phyloP scores from a whole-genome alignment of 1,284 basidiomycete genomes.

The Schizophyllum amplum region DNA sequence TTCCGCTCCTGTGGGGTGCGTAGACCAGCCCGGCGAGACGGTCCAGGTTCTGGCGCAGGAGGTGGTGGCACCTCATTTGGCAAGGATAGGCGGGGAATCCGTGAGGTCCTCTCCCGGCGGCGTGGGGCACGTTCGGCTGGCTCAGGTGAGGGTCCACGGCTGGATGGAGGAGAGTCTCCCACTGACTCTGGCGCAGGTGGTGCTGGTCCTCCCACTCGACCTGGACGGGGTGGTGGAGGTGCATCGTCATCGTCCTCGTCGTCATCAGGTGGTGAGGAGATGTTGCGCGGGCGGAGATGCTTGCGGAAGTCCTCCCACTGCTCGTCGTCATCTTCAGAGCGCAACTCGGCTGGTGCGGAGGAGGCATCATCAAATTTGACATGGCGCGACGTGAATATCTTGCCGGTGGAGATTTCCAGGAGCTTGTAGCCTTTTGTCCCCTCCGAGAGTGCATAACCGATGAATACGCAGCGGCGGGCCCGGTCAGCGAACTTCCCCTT shows the following conservation, averaged over 20 bases:
- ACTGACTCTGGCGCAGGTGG: background rate
- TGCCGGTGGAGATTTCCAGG: constrained; percentile 9
- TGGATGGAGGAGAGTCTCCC: background rate
- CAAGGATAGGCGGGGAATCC: too few relatives aligned
- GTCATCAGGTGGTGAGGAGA: background rate
- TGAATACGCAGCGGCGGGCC: background rate
- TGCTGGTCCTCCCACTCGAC: too few relatives aligned
- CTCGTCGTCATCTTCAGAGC: background rate
- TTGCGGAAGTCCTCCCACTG: constrained; percentile 6
- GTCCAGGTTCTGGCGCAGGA: too few relatives aligned
- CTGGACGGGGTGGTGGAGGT: too few relatives aligned
- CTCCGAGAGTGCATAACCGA: constrained; percentile 1
- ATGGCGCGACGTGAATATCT: constrained; percentile 13
- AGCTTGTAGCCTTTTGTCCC: constrained; percentile 10
- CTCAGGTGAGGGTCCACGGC: too few relatives aligned
- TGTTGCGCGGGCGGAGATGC: background rate
- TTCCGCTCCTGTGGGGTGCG: too few relatives aligned
- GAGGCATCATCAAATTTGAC: constrained; percentile 17
- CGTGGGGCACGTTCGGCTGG: too few relatives aligned
- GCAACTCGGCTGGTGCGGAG: background rate
- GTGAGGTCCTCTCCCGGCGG: too few relatives aligned
- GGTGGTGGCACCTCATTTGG: too few relatives aligned
- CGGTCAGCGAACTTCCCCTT: constrained; percentile 5
- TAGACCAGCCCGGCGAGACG: too few relatives aligned
- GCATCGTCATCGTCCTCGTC: background rate